phyloP scores from a whole-genome alignment of 768 basidiomycete genomes.

The Leccinum boreale region DNA sequence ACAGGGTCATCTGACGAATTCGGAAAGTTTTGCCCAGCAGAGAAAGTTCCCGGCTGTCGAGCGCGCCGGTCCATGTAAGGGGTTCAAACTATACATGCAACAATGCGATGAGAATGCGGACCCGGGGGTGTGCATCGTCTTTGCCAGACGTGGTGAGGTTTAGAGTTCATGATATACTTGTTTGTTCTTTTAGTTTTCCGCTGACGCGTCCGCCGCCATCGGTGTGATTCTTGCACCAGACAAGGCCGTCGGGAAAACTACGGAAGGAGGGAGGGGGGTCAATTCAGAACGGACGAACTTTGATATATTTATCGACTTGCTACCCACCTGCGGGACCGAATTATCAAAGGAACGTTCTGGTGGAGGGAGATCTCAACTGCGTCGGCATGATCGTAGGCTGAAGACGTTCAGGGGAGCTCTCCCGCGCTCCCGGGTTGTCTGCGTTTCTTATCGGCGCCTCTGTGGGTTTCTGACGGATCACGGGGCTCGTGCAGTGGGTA shows the following conservation, averaged over 20 bases:
- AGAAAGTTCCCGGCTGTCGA: background rate
- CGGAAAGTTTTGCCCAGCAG: background rate
- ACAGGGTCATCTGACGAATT: background rate
- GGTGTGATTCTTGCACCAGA: background rate
- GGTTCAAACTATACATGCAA: background rate
- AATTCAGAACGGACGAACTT: background rate
- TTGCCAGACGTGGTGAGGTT: background rate
- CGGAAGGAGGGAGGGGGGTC: background rate
- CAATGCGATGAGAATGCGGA: background rate
- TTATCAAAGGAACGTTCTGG: background rate
- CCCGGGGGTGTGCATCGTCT: background rate
- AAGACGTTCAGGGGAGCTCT: background rate
- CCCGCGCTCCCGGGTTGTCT: background rate
- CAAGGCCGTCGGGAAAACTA: background rate
- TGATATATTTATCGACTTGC: background rate
- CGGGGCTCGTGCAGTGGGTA: background rate
- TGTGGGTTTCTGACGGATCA: background rate
- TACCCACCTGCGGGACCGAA: constrained; percentile 1
- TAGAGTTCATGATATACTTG: background rate
- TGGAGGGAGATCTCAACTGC: background rate
- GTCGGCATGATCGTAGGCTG: background rate
- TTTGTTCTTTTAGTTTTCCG: background rate
- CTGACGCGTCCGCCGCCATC: background rate
- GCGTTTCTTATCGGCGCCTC: background rate
- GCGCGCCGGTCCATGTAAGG: background rate